A percentile compares a stretch with the other conserved stretches of the same genome.
phyloP scores from a whole-genome alignment of 345 rosid genomes.

The Sonneratia alba region DNA sequence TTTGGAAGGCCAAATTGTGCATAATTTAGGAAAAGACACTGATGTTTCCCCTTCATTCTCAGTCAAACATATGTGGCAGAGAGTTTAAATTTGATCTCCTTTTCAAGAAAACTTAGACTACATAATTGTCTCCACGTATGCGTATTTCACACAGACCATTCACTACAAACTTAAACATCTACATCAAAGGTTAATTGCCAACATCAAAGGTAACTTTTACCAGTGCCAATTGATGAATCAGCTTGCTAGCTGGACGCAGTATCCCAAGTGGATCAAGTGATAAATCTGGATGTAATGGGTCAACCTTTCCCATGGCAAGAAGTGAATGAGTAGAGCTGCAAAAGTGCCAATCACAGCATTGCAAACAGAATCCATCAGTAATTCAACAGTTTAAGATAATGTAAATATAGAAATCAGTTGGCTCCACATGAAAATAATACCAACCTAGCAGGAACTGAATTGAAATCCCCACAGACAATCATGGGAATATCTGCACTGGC shows the following conservation, averaged over 20 bases:
- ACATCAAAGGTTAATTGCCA: neutral
- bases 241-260: too few relatives aligned
- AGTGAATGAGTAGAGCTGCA: conserved; percentile 91
- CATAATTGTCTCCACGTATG: neutral
- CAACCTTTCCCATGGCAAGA: conserved; percentile 93
- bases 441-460: conserved; percentile 31
- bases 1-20: neutral
- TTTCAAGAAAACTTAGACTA: too few relatives aligned
- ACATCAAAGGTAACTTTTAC: conserved; percentile 23
- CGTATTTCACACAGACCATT: neutral
- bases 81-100: too few relatives aligned
- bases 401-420: neutral
- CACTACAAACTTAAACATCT: neutral
- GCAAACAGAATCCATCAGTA: neutral
- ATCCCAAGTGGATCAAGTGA: conserved; percentile 73
- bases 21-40: too few relatives aligned
- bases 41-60: too few relatives aligned
- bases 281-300: conserved; percentile 71
- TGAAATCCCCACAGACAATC: conserved; percentile 33
- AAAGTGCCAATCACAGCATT: conserved; percentile 6
- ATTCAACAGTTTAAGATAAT: neutral
- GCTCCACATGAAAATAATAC: conserved; percentile 1
- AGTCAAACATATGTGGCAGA: too few relatives aligned
- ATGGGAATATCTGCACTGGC: conserved; percentile 29
- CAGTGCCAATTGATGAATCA: conserved; percentile 88